Evolutionary conservation across 345 rosid genomes (phyloP).

Genomic region (Hevea brasiliensis): DNA sequence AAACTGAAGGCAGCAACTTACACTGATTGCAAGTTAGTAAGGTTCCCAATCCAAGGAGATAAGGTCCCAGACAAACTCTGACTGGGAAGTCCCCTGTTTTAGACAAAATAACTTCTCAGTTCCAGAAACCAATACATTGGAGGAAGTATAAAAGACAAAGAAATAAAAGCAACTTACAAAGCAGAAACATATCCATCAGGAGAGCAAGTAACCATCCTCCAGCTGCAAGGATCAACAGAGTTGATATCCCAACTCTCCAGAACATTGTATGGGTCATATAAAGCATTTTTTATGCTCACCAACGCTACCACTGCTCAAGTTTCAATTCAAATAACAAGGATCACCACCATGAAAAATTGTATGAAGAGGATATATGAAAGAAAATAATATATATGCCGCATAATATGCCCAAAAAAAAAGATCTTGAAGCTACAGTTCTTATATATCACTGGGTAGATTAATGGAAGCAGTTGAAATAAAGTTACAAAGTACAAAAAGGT

Average conservation of each 20-base stretch:
- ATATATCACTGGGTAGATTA: neutral
- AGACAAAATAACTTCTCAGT: neutral
- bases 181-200: constrained; percentile 78
- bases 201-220: constrained; percentile 97
- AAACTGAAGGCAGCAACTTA: constrained; percentile 38
- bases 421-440: neutral
- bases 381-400: constrained; percentile 6
- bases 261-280: constrained; percentile 87
- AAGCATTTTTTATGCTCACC: constrained; percentile 68
- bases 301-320: constrained; percentile 89
- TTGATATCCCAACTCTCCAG: constrained; percentile 93
- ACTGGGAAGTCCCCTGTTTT: constrained; percentile 86
- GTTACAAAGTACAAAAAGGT: constrained; percentile 1
- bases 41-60: constrained; percentile 84
- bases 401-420: neutral
- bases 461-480: neutral
- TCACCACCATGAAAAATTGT: neutral
- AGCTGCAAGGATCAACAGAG: constrained; percentile 99
- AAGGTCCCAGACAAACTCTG: constrained; percentile 90
- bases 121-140: neutral
- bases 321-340: constrained; percentile 14
- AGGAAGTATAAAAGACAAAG: neutral
- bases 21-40: constrained; percentile 82
- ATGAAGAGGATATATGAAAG: neutral
- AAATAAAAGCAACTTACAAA: constrained; percentile 58